Evolutionary conservation across 1,284 basidiomycete genomes (phyloP).

Genomic region (Bondarzewia mesenterica): DNA sequence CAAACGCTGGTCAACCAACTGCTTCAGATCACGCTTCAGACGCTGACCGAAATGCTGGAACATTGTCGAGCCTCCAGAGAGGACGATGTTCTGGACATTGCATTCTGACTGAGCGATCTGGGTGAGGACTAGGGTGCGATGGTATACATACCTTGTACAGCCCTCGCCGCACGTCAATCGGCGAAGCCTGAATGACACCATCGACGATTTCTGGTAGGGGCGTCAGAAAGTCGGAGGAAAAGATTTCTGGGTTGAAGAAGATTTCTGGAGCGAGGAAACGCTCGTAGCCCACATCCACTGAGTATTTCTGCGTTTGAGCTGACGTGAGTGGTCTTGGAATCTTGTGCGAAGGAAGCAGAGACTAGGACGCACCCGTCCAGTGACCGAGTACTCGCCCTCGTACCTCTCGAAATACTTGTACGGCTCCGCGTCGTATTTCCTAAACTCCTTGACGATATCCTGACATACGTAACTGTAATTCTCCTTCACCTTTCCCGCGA

Average conservation of each 20-base stretch:
- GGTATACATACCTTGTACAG: conserved; percentile 74
- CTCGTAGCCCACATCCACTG: conserved; percentile 94
- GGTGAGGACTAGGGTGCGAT: background rate
- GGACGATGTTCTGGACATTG: conserved; percentile 83
- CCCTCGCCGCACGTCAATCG: conserved; percentile 91
- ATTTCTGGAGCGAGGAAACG: conserved; percentile 99
- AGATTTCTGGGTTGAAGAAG: conserved; percentile 99
- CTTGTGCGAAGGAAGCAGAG: background rate
- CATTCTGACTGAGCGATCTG: conserved; percentile 1
- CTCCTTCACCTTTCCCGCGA: conserved; percentile 96
- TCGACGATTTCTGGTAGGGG: conserved; percentile 97
- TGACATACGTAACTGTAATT: conserved; percentile 99
- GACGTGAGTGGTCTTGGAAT: background rate
- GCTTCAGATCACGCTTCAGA: conserved; percentile 91
- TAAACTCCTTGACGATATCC: conserved; percentile 98
- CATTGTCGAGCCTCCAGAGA: conserved; percentile 96
- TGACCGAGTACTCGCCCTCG: conserved; percentile 90
- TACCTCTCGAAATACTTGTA: conserved; percentile 95
- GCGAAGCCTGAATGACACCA: conserved; percentile 90
- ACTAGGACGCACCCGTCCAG: conserved; percentile 66
- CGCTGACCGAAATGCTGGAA: conserved; percentile 96
- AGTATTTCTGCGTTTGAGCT: conserved; percentile 61
- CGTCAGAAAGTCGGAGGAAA: conserved; percentile 96
- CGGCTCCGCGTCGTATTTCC: conserved; percentile 96
- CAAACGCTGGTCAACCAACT: conserved; percentile 87